A percentile compares a stretch with the other conserved stretches of the same genome.
phyloP scores from a whole-genome alignment of 2,329 filamentous ascomycete genomes.

The Aspergillus sojae region DNA sequence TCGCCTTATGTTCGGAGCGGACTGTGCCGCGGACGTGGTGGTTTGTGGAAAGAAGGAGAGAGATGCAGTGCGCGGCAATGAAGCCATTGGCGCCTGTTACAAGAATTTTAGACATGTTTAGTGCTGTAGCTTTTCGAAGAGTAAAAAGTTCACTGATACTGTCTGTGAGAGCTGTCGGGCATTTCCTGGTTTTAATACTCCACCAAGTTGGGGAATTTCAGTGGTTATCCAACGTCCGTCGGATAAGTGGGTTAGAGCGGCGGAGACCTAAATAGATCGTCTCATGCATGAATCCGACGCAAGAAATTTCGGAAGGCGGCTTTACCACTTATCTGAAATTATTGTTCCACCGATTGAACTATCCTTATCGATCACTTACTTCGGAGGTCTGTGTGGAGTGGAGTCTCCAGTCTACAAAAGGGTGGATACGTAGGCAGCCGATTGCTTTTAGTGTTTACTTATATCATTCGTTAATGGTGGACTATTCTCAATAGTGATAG shows the following conservation, averaged over 20 bases:
- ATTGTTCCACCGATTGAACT: no score
- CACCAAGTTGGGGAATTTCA: background rate
- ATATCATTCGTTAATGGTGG: no score
- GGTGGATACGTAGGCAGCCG: background rate
- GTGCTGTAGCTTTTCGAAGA: background rate
- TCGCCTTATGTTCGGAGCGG: slow-evolving; percentile 20
- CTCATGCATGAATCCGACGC: background rate
- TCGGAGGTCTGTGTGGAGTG: background rate
- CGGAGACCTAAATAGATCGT: background rate
- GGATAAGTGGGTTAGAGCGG: background rate
- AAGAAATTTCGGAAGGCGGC: background rate
- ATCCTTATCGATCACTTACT: background rate
- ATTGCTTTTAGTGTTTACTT: background rate
- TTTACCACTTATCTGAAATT: background rate
- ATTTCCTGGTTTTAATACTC: background rate
- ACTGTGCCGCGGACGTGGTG: slow-evolving; percentile 26
- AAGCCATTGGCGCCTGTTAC: slow-evolving; percentile 29
- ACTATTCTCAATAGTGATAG: no score
- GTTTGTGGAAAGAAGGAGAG: slow-evolving; percentile 16
- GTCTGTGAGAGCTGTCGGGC: background rate
- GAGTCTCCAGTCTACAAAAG: background rate
- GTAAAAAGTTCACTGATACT: background rate
- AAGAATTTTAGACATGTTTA: slow-evolving; percentile 19
- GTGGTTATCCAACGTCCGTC: background rate
- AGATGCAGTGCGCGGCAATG: slow-evolving; percentile 29